Evolutionary conservation across 1,284 basidiomycete genomes (phyloP), one percentile per base, ranked within the genome.

Genomic region (Sanghuangporus sanghuang): DNA sequence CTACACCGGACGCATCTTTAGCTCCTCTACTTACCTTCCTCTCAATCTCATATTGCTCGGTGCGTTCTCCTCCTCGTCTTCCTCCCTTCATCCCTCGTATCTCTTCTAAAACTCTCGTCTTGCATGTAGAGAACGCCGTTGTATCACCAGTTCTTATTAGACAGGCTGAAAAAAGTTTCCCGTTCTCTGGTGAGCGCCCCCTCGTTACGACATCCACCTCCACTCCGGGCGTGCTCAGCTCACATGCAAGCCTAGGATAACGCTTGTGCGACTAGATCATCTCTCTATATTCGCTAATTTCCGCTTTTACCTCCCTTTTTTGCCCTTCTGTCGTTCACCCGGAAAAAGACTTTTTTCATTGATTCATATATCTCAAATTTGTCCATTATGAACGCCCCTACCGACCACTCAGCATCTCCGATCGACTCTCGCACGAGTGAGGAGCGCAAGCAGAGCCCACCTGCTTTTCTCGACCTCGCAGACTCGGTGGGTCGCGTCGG

Each of bases 401-500:
- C 83, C 80, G 84, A 89, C 78, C 81, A 82, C 74, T 81, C 83
- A 84, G 87, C 78, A 78, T 77, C 81, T 74, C 81, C 85, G 80
- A 82, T 77, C 82, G 84, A 89, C 85, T 83, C 84, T 84, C 81
- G 79, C 73, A 76, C 82, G 73, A 78, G 81, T 64, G 86, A 86
- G 71, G 87, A 86, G 68, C 81, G 86, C 73, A 92, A 90, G 79
- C 88, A 90, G 72, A 91, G 87, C 75, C 91, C 92, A 14, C 90
- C 92, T 67, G 92, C 92, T 66, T 94, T 94, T 76, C 80, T 94
- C 74, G 92, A 94, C 80, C 84, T 94, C 68, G 92, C 92, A 62
- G 92, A 94, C 78, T 93, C 92, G 70, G 92, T 93, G 75, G 71
- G 90, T 36, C 50, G 18, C 54, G 39, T 14, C 42, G 38, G 38